Conservation (phyloP, 169 alveolate species). For the Besnoitia besnoiti region DNA sequence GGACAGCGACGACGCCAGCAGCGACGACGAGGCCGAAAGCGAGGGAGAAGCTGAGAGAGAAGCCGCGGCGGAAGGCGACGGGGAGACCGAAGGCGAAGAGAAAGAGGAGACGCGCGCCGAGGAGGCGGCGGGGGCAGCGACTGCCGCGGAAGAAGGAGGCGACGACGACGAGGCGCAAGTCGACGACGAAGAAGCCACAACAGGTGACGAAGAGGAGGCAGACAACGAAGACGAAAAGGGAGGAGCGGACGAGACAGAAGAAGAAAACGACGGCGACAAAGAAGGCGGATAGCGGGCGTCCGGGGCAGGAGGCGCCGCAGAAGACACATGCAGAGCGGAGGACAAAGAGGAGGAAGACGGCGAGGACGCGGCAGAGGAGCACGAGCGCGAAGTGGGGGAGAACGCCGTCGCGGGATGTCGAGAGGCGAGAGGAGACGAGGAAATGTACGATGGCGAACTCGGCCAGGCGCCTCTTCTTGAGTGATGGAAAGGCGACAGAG, state of each 20-base stretch:
- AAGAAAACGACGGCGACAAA: background rate
- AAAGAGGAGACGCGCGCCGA: background rate
- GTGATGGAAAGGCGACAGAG: no score
- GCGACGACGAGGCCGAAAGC: background rate
- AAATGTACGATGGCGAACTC: no score
- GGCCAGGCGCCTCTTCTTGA: no score
- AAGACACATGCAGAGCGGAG: background rate
- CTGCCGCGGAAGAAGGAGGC: background rate
- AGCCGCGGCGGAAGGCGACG: background rate
- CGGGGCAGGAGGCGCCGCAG: no score
- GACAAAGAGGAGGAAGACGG: background rate
- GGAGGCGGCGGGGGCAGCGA: background rate
- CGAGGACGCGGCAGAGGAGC: background rate
- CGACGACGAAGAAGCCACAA: background rate
- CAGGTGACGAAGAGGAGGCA: background rate
- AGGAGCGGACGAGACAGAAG: background rate
- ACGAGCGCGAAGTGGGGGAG: background rate
- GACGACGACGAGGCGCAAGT: background rate
- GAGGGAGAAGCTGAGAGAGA: background rate
- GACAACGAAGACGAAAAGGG: background rate
- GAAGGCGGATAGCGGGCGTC: no score
- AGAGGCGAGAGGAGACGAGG: background rate
- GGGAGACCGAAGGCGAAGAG: background rate
- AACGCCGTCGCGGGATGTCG: no score
- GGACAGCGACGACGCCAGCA: background rate